phyloP scores from a whole-genome alignment of 768 basidiomycete genomes.

The Lactifluus pinguis region DNA sequence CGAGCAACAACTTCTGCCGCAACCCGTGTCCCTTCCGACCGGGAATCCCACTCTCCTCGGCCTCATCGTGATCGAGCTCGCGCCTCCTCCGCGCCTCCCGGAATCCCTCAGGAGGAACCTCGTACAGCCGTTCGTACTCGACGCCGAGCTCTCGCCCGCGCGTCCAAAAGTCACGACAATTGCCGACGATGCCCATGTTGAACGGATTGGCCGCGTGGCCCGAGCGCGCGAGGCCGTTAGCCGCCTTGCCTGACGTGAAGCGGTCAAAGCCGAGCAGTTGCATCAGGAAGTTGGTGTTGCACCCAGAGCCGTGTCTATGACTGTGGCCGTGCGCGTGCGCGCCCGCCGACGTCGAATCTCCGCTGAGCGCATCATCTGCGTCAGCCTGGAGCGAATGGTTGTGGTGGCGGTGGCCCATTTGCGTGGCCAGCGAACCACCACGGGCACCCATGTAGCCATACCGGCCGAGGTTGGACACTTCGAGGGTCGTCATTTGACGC shows the following conservation, averaged over 20 bases:
- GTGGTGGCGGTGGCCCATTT: conserved; percentile 82
- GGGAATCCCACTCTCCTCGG: conserved; percentile 34
- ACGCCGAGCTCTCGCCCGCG: conserved; percentile 78
- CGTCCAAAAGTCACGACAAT: conserved; percentile 94
- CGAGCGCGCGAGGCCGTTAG: conserved; percentile 74
- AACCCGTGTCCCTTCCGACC: conserved; percentile 29
- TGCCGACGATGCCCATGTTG: conserved; percentile 66
- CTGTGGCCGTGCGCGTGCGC: conserved; percentile 31
- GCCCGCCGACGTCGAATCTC: conserved; percentile 24
- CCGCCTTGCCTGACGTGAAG: conserved; percentile 86
- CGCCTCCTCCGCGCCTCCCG: conserved; percentile 56
- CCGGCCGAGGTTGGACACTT: conserved; percentile 90
- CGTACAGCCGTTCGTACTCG: conserved; percentile 83
- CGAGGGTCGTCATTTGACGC: conserved; percentile 91
- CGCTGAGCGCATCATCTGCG: conserved; percentile 38
- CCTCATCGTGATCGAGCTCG: conserved; percentile 44
- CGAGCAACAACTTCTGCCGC: conserved; percentile 49
- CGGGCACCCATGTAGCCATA: conserved; percentile 97
- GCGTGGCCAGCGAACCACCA: conserved; percentile 55
- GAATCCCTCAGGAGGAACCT: conserved; percentile 83
- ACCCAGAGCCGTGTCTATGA: conserved; percentile 30
- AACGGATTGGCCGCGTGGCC: conserved; percentile 83
- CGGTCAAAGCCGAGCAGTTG: conserved; percentile 88
- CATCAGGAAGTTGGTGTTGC: conserved; percentile 66
- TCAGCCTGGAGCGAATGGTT: conserved; percentile 28